Conservation (phyloP, 2,329 filamentous ascomycete species). For the Fusarium protoensiforme region DNA sequence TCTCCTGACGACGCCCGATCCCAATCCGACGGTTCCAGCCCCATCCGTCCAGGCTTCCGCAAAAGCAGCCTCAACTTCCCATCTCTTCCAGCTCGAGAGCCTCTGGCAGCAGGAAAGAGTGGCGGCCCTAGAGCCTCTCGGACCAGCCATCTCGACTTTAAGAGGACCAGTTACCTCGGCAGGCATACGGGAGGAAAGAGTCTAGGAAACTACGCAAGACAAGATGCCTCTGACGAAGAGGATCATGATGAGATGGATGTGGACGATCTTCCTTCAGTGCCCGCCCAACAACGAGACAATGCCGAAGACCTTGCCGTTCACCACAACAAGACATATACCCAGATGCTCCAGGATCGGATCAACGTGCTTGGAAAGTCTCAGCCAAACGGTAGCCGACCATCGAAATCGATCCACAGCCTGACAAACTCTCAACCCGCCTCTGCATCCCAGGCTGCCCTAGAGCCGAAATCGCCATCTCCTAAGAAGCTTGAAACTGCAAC, state of each 20-base stretch:
- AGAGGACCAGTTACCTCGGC: slow-evolving; percentile 79
- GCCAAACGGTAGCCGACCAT: slow-evolving; percentile 57
- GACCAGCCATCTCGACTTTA: slow-evolving; percentile 80
- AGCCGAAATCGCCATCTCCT: slow-evolving; percentile 44
- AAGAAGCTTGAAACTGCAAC: slow-evolving; percentile 49
- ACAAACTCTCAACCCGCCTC: slow-evolving; percentile 45
- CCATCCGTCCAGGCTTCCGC: slow-evolving; percentile 79
- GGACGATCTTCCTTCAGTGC: slow-evolving; percentile 55
- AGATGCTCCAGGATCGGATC: slow-evolving; percentile 92
- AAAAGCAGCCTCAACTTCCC: slow-evolving; percentile 98
- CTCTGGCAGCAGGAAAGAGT: slow-evolving; percentile 85
- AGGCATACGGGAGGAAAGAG: slow-evolving; percentile 80
- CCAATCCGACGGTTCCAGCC: slow-evolving; percentile 77
- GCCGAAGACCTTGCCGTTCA: slow-evolving; percentile 54
- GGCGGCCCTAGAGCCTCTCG: slow-evolving; percentile 78
- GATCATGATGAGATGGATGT: slow-evolving; percentile 65
- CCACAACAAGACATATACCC: slow-evolving; percentile 92
- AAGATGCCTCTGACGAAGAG: slow-evolving; percentile 57
- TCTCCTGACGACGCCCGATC: slow-evolving; percentile 63
- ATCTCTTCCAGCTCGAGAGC: slow-evolving; percentile 89
- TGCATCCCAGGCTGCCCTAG: slow-evolving; percentile 43
- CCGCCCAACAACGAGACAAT: slow-evolving; percentile 51
- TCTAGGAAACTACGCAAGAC: slow-evolving; percentile 63
- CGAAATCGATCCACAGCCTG: slow-evolving; percentile 59
- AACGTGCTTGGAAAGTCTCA: slow-evolving; percentile 74